These are phyloP conservation scores for Talaromyces stipitatus DNA, from an alignment of 495 filamentous ascomycete genomes.

Conservation along the genomic window DNA sequence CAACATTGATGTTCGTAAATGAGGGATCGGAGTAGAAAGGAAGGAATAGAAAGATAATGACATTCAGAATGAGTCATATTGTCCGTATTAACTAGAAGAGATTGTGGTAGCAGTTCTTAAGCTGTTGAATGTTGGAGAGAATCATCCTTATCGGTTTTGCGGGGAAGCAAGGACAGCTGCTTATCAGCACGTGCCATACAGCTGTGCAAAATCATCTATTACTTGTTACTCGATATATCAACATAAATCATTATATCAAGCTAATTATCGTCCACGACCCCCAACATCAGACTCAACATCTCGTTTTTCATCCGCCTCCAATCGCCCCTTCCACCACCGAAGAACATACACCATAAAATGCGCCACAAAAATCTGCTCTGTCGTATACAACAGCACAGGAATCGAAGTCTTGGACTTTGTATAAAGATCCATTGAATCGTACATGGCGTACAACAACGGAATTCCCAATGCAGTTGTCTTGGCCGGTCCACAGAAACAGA, in stretches of 20 bases:
- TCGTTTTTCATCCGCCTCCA: slow-evolving; percentile 16
- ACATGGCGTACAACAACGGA: slow-evolving; percentile 46
- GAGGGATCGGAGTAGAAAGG: neutral
- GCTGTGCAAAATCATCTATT: neutral
- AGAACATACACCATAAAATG: slow-evolving; percentile 48
- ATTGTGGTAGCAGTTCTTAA: neutral
- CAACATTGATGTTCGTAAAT: too few relatives aligned
- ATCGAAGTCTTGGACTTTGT: slow-evolving; percentile 45
- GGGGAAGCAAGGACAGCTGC: neutral
- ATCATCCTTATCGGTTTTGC: slow-evolving; percentile 1
- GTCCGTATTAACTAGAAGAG: neutral
- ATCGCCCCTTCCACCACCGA: slow-evolving; percentile 33
- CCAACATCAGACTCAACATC: slow-evolving; percentile 9
- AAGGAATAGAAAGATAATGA: neutral
- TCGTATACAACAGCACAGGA: slow-evolving; percentile 47
- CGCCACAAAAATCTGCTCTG: slow-evolving; percentile 48
- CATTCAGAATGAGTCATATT: neutral
- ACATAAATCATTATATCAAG: neutral
- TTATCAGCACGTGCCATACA: neutral
- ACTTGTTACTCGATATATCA: neutral
- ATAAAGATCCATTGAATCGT: slow-evolving; percentile 40
- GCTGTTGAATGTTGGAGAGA: neutral
- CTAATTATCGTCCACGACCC: neutral
- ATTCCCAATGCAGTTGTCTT: slow-evolving; percentile 50
- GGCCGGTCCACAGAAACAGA: slow-evolving; percentile 50